Percentiles rank a stretch among this genome's conserved stretches.
Conservation (phyloP, 805 yeast species). For the Nakazawaea peltata region DNA sequence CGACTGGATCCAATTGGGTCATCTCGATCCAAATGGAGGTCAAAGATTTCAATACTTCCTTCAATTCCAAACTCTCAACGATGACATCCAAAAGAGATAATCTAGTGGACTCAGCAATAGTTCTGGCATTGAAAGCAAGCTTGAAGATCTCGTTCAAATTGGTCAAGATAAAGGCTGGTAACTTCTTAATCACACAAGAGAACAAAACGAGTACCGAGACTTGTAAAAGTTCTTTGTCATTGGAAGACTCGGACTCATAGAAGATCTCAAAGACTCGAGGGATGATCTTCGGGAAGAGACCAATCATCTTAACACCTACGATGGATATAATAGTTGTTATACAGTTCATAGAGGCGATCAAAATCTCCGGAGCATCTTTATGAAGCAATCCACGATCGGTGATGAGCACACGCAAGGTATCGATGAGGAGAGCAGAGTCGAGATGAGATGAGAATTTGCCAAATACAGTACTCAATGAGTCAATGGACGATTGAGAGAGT, state of each 20-base stretch:
- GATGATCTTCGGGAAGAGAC: slow-evolving; percentile 76
- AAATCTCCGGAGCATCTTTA: slow-evolving; percentile 42
- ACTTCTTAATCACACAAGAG: slow-evolving; percentile 68
- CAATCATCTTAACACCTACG: slow-evolving; percentile 81
- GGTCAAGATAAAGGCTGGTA: slow-evolving; percentile 78
- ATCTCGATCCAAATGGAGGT: slow-evolving; percentile 53
- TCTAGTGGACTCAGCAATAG: slow-evolving; percentile 53
- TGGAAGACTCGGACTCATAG: slow-evolving; percentile 25
- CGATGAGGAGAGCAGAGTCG: slow-evolving; percentile 37
- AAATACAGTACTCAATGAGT: slow-evolving; percentile 56
- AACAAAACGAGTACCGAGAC: slow-evolving; percentile 64
- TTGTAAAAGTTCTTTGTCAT: slow-evolving; percentile 34
- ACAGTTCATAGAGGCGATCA: slow-evolving; percentile 66
- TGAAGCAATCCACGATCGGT: slow-evolving; percentile 47
- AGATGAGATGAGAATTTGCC: slow-evolving; percentile 50
- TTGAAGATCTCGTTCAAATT: slow-evolving; percentile 55
- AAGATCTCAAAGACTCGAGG: slow-evolving; percentile 65
- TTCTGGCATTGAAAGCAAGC: slow-evolving; percentile 47
- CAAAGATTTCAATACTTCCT: slow-evolving; percentile 53
- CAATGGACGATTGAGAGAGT: slow-evolving; percentile 62
- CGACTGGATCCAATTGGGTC: slow-evolving; percentile 27
- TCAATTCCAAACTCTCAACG: slow-evolving; percentile 60
- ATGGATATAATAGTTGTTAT: slow-evolving; percentile 62
- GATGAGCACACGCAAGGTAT: slow-evolving; percentile 42
- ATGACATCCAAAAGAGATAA: slow-evolving; percentile 53